Base-by-base conservation (phyloP, 1,139 yeast species). In the Geotrichum histeridarum region DNA sequence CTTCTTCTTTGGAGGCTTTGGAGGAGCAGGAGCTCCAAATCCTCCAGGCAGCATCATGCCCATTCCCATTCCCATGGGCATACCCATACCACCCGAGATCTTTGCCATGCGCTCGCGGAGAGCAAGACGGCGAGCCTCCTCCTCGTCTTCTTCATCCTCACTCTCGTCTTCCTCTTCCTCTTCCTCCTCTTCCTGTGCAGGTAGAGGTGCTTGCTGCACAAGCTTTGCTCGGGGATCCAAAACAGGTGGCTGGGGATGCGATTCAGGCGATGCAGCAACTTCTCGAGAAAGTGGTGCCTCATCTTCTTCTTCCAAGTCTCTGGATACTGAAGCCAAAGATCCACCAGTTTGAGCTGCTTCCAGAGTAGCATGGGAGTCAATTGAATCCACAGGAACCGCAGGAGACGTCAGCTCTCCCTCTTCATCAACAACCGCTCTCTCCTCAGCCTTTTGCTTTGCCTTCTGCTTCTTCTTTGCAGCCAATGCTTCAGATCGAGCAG, bases 31-130 rank as follows among this genome's bases (percentile, higher is more conserved):
- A 18, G 55, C 58, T 11, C 58, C 58, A 50, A 58, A 53, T n/a
- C 58, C 60, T 35, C 55, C 61, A 6, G 51, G 51, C 51, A 48
- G 42, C 4, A 31, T 17, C 9, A 69, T 60, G 17, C 68, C 68
- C 45, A 62, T 69, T 37, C 61, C 69, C 44, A 65, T 80, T 72
- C 65, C 73, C 55, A 75, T 82, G 74, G 51, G 84, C 84, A 61
- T 78, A 70, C 94, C 94, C 59, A 95, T 84, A 12, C 96, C 96
- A 15, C 91, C 91, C 0, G 98, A 87, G 30, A 94, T 79, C 64
- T 86, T 89, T 17, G 99, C 99, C 97, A 93, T 93, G 61, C 98
- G 81, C 62, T 88, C 96, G 36, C 95, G 84, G 55, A 93, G 76
- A 14, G 84, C 89, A 56, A 86, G 79, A 64, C 95, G 80, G 58